Base-by-base conservation (phyloP, 345 rosid species). In the Salix arbutifolia region DNA sequence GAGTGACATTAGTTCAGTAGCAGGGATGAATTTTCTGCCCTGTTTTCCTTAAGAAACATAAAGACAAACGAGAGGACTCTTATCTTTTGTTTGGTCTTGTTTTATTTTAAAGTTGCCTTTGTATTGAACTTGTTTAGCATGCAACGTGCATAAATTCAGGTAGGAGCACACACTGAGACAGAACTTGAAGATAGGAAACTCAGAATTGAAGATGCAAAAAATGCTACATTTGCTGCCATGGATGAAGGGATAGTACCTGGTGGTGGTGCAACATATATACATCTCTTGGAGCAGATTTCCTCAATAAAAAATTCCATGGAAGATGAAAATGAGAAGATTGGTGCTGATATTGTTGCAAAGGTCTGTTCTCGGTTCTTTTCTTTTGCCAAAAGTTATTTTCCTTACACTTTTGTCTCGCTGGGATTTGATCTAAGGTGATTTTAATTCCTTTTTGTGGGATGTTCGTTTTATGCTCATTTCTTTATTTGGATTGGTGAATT, bases 141-240 rank as follows among this genome's bases (percentile, higher is more conserved):
- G 73, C 46, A 73, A 53, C 65, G 26, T 64, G 42, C 76, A 8
- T 61, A 40, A 56, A 33, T 53, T 52, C 73, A 89, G 96, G 93
- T 91, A 50, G 97, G 98, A 80, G 42, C 94, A 40, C 89, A 92
- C 79, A 91, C 97, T n/a, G 98, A 92, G 77, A 85, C 83, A 66
- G 98, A 94, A 82, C 94, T 94, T 53, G 98, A 90, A 85, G 98
- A 94, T 75, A 86, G 89, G 76, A 94, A 92, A 83, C 95, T 92
- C 76, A 90, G 91, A 81, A 86, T 94, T 69, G 97, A 91, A 80
- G 97, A 94, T 81, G 94, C 97, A 5, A 94, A 94, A 84, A 88
- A 92, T 46, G 94, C 97, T 37, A 93, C 98, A 46, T 92, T 89
- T 84, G 97, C 98, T 76, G 98, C 98, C 67, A 87, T 94, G 89